Base-by-base conservation (phyloP, 805 yeast species). In the Barnettozyma wickerhamii region DNA sequence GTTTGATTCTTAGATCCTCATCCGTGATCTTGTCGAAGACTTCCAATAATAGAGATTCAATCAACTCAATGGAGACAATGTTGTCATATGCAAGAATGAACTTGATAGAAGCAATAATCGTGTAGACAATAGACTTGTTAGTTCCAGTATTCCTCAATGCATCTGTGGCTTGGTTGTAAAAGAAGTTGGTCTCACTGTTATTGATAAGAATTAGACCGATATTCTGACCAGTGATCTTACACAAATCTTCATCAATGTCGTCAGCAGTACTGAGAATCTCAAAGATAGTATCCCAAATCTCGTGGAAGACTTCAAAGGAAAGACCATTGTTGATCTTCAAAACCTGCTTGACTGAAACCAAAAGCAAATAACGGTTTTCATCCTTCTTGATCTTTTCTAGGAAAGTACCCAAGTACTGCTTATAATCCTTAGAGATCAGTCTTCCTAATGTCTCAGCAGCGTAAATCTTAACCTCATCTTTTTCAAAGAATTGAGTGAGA, bases 371-470 rank as follows among this genome's bases (percentile, higher is more conserved):
- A 30, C 53, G 51, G n/a, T 51, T 34, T 13, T 58, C 47, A 27
- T 47, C 52, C 3, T 45, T 43, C 13, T 38, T 43, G 33, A 69
- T 49, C 31, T 54, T 50, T 0, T 46, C 34, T 27, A 79, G 48
- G 35, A 78, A 56, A 3, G 43, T 32, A 1, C 69, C 64, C n/a
- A 76, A 51, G 41, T 70, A 67, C 5, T 47, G 55, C 2, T 56
- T 50, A 6, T 69, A 51, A 45, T 75, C 64, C 28, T 60, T 60
- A 4, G 71, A 60, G 9, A 74, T 63, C 19, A 76, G 55, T 10
- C 71, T 67, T 2, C 85, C 83, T 21, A 79, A 54, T 0, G 81
- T 67, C 36, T 71, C 68, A 1, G 83, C 73, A 2, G 83, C 69
- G 18, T 75, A 74, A 7, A 65, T 47, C 39, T 66, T 67, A 5